phyloP scores from a whole-genome alignment of 176 grass and related monocot species.

The Alloteropsis semialata region DNA sequence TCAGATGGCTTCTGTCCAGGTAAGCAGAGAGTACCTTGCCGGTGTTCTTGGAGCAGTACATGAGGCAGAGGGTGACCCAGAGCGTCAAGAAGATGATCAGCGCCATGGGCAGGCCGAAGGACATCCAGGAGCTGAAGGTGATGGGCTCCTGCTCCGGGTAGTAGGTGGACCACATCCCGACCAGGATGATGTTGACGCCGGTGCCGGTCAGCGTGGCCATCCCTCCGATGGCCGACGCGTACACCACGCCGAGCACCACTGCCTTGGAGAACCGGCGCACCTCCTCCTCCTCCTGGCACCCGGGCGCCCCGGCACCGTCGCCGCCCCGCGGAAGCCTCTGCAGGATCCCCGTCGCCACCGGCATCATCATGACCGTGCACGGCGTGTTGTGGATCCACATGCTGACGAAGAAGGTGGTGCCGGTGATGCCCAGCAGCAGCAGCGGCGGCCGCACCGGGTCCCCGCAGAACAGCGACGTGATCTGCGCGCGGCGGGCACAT shows the following conservation, averaged over 20 bases:
- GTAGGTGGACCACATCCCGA: slow-evolving; percentile 81
- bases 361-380: slow-evolving; percentile 86
- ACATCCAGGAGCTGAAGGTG: too few species aligned
- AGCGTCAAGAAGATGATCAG: slow-evolving; percentile 58
- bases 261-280: slow-evolving; percentile 62
- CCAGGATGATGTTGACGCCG: slow-evolving; percentile 89
- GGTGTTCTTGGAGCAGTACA: slow-evolving; percentile 70
- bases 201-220: slow-evolving; percentile 77
- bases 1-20: slow-evolving; percentile 76
- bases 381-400: slow-evolving; percentile 99
- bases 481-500: slow-evolving; percentile 15
- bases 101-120: slow-evolving; percentile 82
- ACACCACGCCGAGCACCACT: slow-evolving; percentile 84
- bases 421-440: slow-evolving; percentile 71
- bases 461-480: slow-evolving; percentile 71
- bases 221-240: slow-evolving; percentile 65
- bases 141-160: slow-evolving; percentile 67
- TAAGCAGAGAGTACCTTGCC: slow-evolving; percentile 59
- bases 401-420: slow-evolving; percentile 66
- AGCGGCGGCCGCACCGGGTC: slow-evolving; percentile 67
- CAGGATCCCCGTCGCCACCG: slow-evolving; percentile 76
- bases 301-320: neutral
- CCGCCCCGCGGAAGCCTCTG: slow-evolving; percentile 52
- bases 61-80: slow-evolving; percentile 59
- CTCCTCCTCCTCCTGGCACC: slow-evolving; percentile 14